Evolutionary conservation across 345 rosid genomes (phyloP), one percentile per base, ranked within the genome.

Genomic region (Ailanthus altissimus): DNA sequence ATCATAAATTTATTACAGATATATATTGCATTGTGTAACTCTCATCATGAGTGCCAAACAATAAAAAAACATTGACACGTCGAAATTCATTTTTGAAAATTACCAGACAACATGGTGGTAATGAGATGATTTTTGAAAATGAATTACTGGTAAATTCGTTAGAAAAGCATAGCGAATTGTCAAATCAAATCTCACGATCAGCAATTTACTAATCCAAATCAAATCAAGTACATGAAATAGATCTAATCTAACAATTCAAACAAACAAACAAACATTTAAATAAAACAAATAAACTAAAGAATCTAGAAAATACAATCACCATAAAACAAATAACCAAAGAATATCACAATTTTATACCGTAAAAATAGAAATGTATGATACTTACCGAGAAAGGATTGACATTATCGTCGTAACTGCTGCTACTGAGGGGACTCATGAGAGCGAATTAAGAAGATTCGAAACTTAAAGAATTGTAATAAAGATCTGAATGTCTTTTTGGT

Each of bases 341-440:
- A 51, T 32, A 21, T 53, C 6, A 0, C 53, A 62, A 46, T 21
- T 23, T 18, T 15, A 15, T 5, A 7, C 70, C 36, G n/a, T 5
- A n/a, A 20, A 42, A 23, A 42, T 9, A 50, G 5, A 8, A 25
- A 70, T n/a, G 64, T 8, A 20, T 15, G 16, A 49, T 54, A 50
- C 87, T 80, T 86, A 97, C 99, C 86, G 98, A 90, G 79, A 94
- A 97, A 75, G 98, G 97, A 86, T 94, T 96, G 78, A 89, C 89
- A 59, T 91, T 93, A 32, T 93, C 99, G 36, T 86, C 98, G 84
- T 92, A 94, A 9, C 97, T 90, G 81, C 85, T 97, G 67, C 94
- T 69, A 80, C 91, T 91, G 83, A 81, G 81, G 73, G 86, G 93
- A 79, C 88, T 90, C 99, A 94, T 93, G 69, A 68, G 83, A 76